A percentile compares a stretch with the other conserved stretches of the same genome.
Evolutionary conservation across 225 moss, liverwort and hornwort species (phyloP).

Genomic region (Ulota crispa): DNA sequence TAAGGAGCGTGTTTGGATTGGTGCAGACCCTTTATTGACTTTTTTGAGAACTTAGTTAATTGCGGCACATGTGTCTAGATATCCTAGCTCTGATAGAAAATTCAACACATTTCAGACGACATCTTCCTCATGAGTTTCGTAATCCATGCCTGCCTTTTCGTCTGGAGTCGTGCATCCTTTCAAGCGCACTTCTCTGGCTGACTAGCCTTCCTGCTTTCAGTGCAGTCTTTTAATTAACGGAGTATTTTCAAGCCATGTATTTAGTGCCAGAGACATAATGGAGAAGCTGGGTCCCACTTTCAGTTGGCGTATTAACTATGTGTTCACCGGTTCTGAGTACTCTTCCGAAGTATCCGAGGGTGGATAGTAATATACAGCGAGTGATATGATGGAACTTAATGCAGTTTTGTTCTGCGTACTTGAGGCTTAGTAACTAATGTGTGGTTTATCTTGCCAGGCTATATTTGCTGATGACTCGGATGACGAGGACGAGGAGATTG

Average conservation of each 20-base stretch:
- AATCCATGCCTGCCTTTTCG: neutral
- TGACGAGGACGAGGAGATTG: conserved; percentile 45
- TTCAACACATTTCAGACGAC: neutral
- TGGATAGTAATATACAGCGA: conserved; percentile 5
- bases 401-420: neutral
- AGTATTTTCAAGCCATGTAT: neutral
- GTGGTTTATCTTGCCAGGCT: conserved; percentile 48
- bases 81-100: neutral
- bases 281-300: neutral
- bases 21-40: neutral
- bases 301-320: neutral
- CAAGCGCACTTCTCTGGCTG: conserved; percentile 12
- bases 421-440: conserved; percentile 5
- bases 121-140: neutral
- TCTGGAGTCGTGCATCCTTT: neutral
- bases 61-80: neutral
- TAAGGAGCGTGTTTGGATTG: neutral
- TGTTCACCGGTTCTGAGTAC: neutral
- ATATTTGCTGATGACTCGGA: conserved; percentile 88
- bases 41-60: neutral
- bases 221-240: neutral
- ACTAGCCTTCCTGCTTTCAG: conserved; percentile 9
- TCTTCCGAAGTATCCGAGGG: neutral
- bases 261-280: conserved; percentile 11
- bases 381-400: conserved; percentile 16